Evolutionary conservation across 257 asterid genomes (phyloP), one percentile per base, ranked within the genome.

Genomic region (Buddleja alternifolia): DNA sequence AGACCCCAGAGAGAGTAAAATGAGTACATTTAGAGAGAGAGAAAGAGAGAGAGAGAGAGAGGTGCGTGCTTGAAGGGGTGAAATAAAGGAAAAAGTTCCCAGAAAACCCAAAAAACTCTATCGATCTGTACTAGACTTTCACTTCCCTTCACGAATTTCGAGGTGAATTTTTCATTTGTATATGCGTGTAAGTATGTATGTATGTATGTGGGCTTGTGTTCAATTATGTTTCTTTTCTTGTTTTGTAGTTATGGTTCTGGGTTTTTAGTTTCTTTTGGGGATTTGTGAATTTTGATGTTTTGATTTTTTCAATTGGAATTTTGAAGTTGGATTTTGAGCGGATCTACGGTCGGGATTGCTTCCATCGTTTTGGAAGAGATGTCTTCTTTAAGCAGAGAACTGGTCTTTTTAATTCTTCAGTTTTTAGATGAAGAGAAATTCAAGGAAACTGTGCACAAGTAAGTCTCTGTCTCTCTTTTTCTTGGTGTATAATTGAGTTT

Each of bases 391-490:
- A 80, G 76, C 75, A 83, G 85, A 74, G 92, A 88, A n/a, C 73
- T 88, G 24, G 79, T 83, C 41, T 80, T 82, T 37, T 65, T 83
- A 29, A 80, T 88, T 17, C 90, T 85, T 54, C 88, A 85, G 82
- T 83, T 83, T 70, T 71, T 85, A 21, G 83, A 85, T 41, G 92
- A 85, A 61, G 85, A 78, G 75, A 83, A 83, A 50, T 81, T 70
- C 24, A 85, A 84, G 75, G 89, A 80, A 6, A 75, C 95, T 1
- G 75, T 81, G 17, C 95, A 83, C 86, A 75, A 17, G 95, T 87
- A 80, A 75, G 73, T 52, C 32, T 32, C 4, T 10, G n/a, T 56
- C 19, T 53, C 37, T 2, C 4, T 16, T 62, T 14, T 8, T 8
- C 14, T 16, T 15, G 34, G 16, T 47, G 15, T 24, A 32, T 17